Conservation (phyloP, 2,329 filamentous ascomycete species). For the Phialophora verrucosa region DNA sequence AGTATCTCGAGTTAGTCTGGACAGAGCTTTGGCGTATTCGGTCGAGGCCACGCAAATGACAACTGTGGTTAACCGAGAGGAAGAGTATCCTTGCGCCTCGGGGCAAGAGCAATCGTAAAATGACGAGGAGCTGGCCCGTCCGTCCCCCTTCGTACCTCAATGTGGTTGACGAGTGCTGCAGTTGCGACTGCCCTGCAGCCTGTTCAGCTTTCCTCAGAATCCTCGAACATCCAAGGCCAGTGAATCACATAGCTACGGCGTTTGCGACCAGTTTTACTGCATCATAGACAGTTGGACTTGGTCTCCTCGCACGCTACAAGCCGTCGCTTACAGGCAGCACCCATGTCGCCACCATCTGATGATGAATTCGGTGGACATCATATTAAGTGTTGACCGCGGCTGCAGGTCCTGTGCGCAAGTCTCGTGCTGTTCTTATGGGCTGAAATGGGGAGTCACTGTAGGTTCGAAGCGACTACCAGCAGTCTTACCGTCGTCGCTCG, state of each 20-base stretch:
- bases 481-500: no score
- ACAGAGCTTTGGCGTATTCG: conserved; percentile 7
- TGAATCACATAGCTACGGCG: background rate
- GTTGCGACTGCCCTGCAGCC: background rate
- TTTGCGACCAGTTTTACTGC: background rate
- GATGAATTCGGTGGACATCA: background rate
- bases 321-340: background rate
- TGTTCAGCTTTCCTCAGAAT: no score
- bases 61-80: background rate
- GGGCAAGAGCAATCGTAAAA: conserved; percentile 3
- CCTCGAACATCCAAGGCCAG: background rate
- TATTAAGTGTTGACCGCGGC: no score
- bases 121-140: background rate
- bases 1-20: background rate
- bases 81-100: background rate
- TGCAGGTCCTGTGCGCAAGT: no score
- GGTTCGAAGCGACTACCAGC: no score
- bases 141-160: background rate
- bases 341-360: background rate
- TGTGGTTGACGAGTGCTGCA: background rate
- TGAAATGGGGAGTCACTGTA: no score
- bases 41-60: background rate
- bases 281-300: conserved; percentile 1
- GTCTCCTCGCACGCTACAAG: background rate
- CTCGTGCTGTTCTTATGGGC: no score